Conservation (phyloP, 176 grass and related monocot genomes). For the Typha latifolia region DNA sequence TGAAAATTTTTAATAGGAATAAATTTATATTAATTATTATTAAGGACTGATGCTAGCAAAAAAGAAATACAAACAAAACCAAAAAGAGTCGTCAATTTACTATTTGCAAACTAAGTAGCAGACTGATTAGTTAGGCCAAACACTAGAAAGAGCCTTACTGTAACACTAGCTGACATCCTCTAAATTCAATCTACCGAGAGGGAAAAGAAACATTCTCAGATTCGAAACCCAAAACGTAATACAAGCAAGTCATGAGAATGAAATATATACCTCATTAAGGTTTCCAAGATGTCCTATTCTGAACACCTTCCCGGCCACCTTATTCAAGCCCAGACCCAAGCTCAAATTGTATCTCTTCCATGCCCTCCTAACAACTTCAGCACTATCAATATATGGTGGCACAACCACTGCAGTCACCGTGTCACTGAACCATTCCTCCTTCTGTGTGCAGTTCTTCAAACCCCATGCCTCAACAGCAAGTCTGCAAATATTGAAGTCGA, state of each 20-base stretch:
- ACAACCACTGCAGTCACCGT: constrained; percentile 89
- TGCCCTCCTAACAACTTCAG: constrained; percentile 56
- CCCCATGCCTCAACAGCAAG: constrained; percentile 89
- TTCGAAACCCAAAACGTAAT: not conserved
- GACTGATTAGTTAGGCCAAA: too few relatives aligned
- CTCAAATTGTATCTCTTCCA: constrained; percentile 95
- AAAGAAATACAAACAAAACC: too few relatives aligned
- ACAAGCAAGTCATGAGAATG: not conserved
- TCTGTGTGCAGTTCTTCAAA: constrained; percentile 88
- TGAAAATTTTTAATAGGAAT: too few relatives aligned
- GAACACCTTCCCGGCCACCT: constrained; percentile 85
- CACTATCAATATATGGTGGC: constrained; percentile 58
- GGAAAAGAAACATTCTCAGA: too few relatives aligned
- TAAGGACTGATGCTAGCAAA: too few relatives aligned
- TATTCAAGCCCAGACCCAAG: constrained; percentile 84
- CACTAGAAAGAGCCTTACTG: too few relatives aligned
- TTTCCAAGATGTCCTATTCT: constrained; percentile 89
- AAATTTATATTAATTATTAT: too few relatives aligned
- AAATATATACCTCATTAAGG: constrained; percentile 65
- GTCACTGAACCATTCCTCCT: constrained; percentile 88
- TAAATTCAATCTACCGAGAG: too few relatives aligned
- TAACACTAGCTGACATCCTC: too few relatives aligned
- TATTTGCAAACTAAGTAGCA: too few relatives aligned
- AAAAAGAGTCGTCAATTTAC: too few relatives aligned
- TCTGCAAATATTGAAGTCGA: constrained; percentile 17